phyloP scores from a whole-genome alignment of 345 rosid genomes.

The Lenwebbia sp. region DNA sequence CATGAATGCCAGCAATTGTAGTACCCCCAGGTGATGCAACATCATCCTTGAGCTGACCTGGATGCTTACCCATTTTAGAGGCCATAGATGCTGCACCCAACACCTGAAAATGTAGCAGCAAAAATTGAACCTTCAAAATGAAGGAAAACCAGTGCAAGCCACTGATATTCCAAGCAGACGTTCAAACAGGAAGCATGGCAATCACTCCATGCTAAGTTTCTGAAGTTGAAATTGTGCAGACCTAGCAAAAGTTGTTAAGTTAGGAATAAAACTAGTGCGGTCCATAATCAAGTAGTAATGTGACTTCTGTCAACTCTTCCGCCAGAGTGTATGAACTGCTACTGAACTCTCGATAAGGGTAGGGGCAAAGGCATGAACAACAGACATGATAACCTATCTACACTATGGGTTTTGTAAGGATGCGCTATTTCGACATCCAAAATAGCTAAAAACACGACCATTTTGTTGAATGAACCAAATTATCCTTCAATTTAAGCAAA shows the following conservation, averaged over 20 bases:
- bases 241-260: background rate
- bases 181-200: background rate
- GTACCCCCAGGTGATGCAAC: conserved; percentile 93
- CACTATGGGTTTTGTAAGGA: background rate
- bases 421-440: background rate
- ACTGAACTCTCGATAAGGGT: background rate
- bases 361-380: background rate
- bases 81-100: conserved; percentile 91
- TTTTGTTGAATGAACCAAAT: background rate
- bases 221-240: background rate
- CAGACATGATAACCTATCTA: background rate
- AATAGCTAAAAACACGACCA: background rate
- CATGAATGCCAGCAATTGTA: conserved; percentile 80
- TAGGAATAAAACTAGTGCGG: background rate
- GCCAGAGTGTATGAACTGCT: background rate
- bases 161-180: background rate
- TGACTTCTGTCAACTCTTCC: background rate
- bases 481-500: background rate
- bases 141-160: background rate
- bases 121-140: background rate
- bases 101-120: conserved; percentile 29
- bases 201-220: background rate
- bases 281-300: background rate
- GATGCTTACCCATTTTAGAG: conserved; percentile 69
- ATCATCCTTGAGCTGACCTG: conserved; percentile 85